These are phyloP conservation scores for Platanthera guangdongensis DNA, from an alignment of 106 monocot genomes.

Conservation along the genomic window DNA sequence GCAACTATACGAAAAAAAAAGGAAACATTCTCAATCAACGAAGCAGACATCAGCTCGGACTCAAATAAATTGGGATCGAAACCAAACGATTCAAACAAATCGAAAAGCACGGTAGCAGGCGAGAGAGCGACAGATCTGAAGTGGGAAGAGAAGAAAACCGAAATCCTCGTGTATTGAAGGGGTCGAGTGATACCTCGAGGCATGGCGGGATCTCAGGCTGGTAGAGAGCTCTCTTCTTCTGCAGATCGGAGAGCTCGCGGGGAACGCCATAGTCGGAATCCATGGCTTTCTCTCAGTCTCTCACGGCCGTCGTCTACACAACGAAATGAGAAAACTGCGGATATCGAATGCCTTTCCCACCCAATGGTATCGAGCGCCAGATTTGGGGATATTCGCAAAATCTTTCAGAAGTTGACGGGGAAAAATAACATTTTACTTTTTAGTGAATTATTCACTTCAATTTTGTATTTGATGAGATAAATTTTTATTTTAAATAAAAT, in stretches of 20 bases:
- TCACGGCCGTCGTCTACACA: too few relatives aligned
- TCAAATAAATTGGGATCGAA: not conserved
- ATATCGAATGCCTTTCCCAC: too few relatives aligned
- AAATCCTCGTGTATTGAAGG: not conserved
- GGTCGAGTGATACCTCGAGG: conserved; percentile 32
- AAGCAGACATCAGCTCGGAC: not conserved
- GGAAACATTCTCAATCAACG: not conserved
- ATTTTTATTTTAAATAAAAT: too few relatives aligned
- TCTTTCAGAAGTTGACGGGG: too few relatives aligned
- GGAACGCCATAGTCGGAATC: conserved; percentile 49
- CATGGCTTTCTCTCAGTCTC: conserved; percentile 14
- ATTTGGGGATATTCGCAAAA: too few relatives aligned
- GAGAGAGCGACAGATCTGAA: not conserved
- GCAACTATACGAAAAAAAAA: not conserved
- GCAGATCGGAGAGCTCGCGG: conserved; percentile 51
- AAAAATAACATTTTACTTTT: too few relatives aligned
- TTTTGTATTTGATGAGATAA: too few relatives aligned
- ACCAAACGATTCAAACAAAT: not conserved
- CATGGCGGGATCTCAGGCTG: conserved; percentile 63
- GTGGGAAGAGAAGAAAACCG: not conserved
- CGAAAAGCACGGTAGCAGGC: not conserved
- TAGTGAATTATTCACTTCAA: too few relatives aligned
- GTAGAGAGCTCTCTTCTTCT: conserved; percentile 47
- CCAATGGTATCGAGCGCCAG: too few relatives aligned
- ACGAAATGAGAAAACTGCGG: too few relatives aligned